Evolutionary conservation across 331 rosid genomes (phyloP).

Genomic region (Malus hybrid): DNA sequence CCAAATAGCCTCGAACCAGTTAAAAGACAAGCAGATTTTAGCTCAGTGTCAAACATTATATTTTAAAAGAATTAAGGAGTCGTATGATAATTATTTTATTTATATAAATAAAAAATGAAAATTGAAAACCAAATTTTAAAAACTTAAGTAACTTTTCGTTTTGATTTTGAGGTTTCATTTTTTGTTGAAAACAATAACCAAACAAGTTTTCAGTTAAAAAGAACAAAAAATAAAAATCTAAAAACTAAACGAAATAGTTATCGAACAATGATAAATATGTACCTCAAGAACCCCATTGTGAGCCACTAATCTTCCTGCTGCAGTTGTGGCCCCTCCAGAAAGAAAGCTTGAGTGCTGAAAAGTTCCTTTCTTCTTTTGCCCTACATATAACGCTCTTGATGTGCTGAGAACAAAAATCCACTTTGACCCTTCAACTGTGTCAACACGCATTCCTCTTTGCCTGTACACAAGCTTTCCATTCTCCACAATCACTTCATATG

Average conservation of each 20-base stretch:
- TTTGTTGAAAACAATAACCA: not conserved
- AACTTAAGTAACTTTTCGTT: not conserved
- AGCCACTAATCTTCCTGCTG: conserved; percentile 84
- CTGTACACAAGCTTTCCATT: conserved; percentile 53
- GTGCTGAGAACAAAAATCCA: conserved; percentile 93
- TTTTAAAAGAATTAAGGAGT: no score
- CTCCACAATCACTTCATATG: conserved; percentile 57
- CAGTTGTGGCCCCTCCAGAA: conserved; percentile 74
- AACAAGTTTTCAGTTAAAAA: not conserved
- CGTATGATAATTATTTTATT: no score
- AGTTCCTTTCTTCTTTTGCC: conserved; percentile 62
- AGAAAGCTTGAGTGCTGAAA: conserved; percentile 90
- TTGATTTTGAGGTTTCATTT: not conserved
- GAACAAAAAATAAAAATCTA: not conserved
- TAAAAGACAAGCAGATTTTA: not conserved
- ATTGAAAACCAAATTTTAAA: no score
- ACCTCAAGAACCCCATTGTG: conserved; percentile 59
- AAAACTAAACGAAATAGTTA: not conserved
- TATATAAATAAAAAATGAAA: no score
- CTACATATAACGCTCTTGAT: conserved; percentile 56
- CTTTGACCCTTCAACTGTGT: conserved; percentile 63
- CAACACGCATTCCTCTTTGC: conserved; percentile 28
- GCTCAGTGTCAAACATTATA: not conserved
- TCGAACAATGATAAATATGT: not conserved
- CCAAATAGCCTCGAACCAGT: conserved; percentile 72